These are phyloP conservation scores for Pichia ethanolica DNA, from an alignment of 805 yeast genomes.

Conservation along the genomic window DNA sequence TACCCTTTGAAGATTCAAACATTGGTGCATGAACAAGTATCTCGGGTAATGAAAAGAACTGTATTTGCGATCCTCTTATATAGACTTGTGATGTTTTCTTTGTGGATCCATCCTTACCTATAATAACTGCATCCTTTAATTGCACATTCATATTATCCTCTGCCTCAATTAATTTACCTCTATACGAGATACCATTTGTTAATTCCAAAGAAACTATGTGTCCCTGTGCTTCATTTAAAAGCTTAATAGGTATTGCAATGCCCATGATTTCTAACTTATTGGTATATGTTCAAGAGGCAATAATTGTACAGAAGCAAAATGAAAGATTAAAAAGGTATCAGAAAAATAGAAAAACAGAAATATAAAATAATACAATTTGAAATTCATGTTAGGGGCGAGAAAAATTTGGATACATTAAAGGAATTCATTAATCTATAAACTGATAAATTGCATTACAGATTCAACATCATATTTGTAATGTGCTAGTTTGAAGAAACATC, in stretches of 20 bases:
- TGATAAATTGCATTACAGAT: no score
- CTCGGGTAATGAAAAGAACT: conserved; percentile 83
- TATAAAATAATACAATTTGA: neutral
- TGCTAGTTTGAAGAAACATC: no score
- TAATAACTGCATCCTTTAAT: conserved; percentile 70
- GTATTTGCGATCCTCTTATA: conserved; percentile 84
- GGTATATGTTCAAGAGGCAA: no score
- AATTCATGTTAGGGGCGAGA: no score
- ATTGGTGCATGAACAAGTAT: conserved; percentile 83
- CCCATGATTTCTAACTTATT: conserved; percentile 33
- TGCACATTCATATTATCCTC: conserved; percentile 96
- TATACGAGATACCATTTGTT: conserved; percentile 75
- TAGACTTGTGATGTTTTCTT: conserved; percentile 77
- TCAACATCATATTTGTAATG: no score
- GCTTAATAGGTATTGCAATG: conserved; percentile 75
- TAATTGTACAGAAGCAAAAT: neutral
- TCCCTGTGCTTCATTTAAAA: conserved; percentile 66
- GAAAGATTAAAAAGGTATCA: neutral
- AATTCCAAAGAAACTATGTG: conserved; percentile 80
- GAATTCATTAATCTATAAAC: no score
- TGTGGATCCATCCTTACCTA: conserved; percentile 68
- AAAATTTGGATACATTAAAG: no score
- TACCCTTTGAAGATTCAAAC: conserved; percentile 42
- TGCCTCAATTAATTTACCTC: conserved; percentile 77
- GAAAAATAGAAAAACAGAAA: neutral